These are phyloP conservation scores for Ceratobasidium theobromae DNA, from an alignment of 1,284 basidiomycete species.

Conservation along the genomic window DNA sequence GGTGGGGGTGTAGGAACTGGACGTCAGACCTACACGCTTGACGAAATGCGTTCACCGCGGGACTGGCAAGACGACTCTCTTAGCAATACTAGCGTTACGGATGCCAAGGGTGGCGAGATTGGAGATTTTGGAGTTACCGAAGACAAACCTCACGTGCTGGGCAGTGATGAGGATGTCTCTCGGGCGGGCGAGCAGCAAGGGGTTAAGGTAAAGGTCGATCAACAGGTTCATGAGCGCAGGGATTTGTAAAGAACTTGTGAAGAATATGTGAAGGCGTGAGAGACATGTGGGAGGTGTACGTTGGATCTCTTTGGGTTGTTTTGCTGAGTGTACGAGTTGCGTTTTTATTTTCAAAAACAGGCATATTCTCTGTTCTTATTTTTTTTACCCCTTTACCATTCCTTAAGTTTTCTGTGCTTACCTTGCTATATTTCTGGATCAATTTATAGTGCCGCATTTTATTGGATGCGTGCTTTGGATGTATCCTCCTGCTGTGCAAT, in stretches of 20 bases:
- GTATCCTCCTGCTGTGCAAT: not conserved
- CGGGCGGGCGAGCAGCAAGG: constrained; percentile 14
- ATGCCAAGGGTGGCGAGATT: constrained; percentile 31
- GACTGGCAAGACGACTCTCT: constrained; percentile 36
- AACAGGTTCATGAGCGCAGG: constrained; percentile 29
- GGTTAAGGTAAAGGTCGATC: constrained; percentile 37
- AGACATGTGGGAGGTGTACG: not conserved
- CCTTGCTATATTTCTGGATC: not conserved
- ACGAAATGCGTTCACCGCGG: constrained; percentile 55
- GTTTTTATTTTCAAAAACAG: not conserved
- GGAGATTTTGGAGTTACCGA: not conserved
- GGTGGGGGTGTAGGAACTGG: constrained; percentile 35
- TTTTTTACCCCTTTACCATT: not conserved
- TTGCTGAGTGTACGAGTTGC: not conserved
- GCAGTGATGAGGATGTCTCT: constrained; percentile 17
- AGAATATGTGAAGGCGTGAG: not conserved
- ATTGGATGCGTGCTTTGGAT: not conserved
- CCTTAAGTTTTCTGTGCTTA: not conserved
- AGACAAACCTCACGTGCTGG: not conserved
- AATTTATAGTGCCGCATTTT: not conserved
- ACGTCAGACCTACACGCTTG: constrained; percentile 63
- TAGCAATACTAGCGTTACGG: constrained; percentile 29
- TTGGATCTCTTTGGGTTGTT: not conserved
- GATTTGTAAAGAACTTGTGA: constrained; percentile 13
- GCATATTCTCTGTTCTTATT: not conserved